A percentile compares a stretch with the other conserved stretches of the same genome.
phyloP scores from a whole-genome alignment of 208 protist species.

The Leishmania braziliensis region DNA sequence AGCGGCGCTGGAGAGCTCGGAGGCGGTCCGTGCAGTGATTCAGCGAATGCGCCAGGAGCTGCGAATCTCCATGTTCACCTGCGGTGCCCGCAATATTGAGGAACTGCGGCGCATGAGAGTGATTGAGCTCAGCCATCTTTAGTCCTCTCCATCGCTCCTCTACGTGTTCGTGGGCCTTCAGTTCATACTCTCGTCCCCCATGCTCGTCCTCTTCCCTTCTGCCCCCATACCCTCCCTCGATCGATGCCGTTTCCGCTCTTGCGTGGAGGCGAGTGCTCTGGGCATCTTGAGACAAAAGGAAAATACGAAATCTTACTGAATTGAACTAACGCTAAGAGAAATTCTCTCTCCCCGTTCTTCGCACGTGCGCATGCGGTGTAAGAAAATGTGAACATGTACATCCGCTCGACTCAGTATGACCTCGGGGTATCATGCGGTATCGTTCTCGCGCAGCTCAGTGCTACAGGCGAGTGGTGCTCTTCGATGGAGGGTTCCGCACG shows the following conservation, averaged over 20 bases:
- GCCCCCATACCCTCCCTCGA: neutral
- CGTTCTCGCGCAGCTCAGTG: neutral
- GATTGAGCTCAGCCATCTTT: slow-evolving; percentile 45
- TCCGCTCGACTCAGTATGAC: neutral
- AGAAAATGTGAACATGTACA: neutral
- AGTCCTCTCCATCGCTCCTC: neutral
- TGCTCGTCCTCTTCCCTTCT: neutral
- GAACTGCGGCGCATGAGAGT: slow-evolving; percentile 68
- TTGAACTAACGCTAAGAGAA: neutral
- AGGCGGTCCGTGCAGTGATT: slow-evolving; percentile 74
- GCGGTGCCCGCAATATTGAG: slow-evolving; percentile 76
- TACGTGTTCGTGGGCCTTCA: neutral
- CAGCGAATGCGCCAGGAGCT: slow-evolving; percentile 80
- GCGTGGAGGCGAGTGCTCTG: neutral
- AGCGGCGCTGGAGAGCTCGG: slow-evolving; percentile 73
- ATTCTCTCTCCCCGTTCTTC: neutral
- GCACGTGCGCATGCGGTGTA: neutral
- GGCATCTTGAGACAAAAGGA: neutral
- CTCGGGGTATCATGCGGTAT: neutral
- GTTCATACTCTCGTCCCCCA: neutral
- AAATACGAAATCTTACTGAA: neutral
- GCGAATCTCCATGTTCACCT: slow-evolving; percentile 87
- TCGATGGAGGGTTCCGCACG: neutral
- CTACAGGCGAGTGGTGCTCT: neutral
- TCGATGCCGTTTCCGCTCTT: neutral